Evolutionary conservation across 805 yeast species (phyloP), one percentile per base, ranked within the genome.

Genomic region (Wickerhamiella lipophila): DNA sequence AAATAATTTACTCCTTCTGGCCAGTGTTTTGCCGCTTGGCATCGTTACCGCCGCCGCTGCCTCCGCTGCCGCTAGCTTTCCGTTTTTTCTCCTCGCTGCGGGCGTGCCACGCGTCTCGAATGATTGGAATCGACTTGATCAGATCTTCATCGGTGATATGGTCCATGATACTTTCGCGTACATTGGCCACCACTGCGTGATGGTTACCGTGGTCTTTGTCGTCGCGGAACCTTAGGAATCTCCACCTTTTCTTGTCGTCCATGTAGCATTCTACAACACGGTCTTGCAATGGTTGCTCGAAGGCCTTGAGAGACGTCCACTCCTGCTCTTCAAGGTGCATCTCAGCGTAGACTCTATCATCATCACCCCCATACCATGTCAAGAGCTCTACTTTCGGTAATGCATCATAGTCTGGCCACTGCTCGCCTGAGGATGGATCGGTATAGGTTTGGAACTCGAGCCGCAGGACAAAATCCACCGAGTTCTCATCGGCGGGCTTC

Each of bases 401-500:
- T 0, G 79, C 70, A 53, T 88, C 96, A 64, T 86, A 92, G 25
- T 58, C 61, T 13, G 51, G 50, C 40, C 50, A 50, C n/a, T 53
- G 45, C 16, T 56, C 58, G 7, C 77, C 78, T 58, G 81, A 67
- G 49, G 79, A 67, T 49, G 79, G 75, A 60, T 83, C 89, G 42
- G 73, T 73, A 56, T 56, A 78, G 7, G 64, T 56, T 15, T 78
- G 76, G 57, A 84, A 83, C 30, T 73, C 72, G 51, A 86, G 64
- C 29, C 72, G 71, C 52, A 92, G 64, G 60, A 79, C 79, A 65
- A 85, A 92, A 65, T 92, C 99, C 40, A 94, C 77, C 0, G 96
- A 82, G 58, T 92, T 94, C 64, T 89, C 98, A 53, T 84, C 84
- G 11, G 94, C 85, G 2, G 98, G 97, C 60, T 92, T 92, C 99